These are phyloP conservation scores for Hyphopichia khmerensis DNA, from an alignment of 1,139 yeast genomes.

Conservation along the genomic window DNA sequence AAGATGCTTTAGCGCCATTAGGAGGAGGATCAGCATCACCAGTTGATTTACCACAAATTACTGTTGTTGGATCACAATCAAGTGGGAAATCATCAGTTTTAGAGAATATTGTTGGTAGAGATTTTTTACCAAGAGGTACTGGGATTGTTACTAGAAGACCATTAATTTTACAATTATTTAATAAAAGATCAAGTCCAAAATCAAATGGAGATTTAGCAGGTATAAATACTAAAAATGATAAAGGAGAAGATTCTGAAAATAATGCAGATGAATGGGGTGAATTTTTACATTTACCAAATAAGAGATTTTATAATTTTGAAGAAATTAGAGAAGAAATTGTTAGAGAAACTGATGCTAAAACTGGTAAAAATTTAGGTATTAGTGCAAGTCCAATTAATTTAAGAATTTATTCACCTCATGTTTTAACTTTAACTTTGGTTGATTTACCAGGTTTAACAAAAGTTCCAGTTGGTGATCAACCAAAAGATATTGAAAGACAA, in stretches of 20 bases:
- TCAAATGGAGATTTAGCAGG: slow-evolving; percentile 26
- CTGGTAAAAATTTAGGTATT: slow-evolving; percentile 91
- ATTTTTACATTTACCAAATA: slow-evolving; percentile 87
- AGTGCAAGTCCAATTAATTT: slow-evolving; percentile 91
- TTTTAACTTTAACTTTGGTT: slow-evolving; percentile 88
- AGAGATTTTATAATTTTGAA: slow-evolving; percentile 84
- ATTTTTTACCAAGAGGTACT: slow-evolving; percentile 92
- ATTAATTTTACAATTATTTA: slow-evolving; percentile 75
- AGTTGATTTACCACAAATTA: slow-evolving; percentile 91
- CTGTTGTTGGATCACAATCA: slow-evolving; percentile 95
- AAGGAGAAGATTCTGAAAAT: slow-evolving; percentile 61
- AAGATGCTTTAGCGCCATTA: slow-evolving; percentile 90
- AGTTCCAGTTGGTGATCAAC: slow-evolving; percentile 99
- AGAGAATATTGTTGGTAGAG: slow-evolving; percentile 93
- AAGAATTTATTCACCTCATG: slow-evolving; percentile 94
- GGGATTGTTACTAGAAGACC: slow-evolving; percentile 97
- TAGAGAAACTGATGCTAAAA: slow-evolving; percentile 88
- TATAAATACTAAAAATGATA: slow-evolving; percentile 35
- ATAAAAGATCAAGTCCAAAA: slow-evolving; percentile 49
- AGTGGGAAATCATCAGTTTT: slow-evolving; percentile 92
- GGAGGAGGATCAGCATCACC: slow-evolving; percentile 86
- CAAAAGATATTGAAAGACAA: slow-evolving; percentile 93
- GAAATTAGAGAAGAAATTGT: slow-evolving; percentile 91
- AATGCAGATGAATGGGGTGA: slow-evolving; percentile 98
- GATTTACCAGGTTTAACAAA: slow-evolving; percentile 98